These are phyloP conservation scores for Suillus occidentalis DNA, from an alignment of 768 basidiomycete species.

Conservation along the genomic window DNA sequence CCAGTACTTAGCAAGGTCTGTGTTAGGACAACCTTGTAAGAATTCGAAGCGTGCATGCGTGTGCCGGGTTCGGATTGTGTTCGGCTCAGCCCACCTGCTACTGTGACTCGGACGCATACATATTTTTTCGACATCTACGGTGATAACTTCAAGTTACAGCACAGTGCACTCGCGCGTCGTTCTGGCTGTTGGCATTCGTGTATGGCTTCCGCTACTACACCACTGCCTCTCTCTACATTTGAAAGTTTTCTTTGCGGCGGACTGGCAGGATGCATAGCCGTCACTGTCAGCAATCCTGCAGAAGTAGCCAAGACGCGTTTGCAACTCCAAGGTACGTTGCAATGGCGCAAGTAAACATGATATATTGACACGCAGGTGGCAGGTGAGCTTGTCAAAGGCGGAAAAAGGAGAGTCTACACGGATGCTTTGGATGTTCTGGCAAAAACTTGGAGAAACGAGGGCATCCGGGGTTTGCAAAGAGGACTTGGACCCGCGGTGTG, in stretches of 20 bases:
- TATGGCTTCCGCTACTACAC: conserved; percentile 4
- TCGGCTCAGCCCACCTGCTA: neutral
- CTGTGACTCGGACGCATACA: neutral
- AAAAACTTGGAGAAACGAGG: conserved; percentile 91
- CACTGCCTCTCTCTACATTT: conserved; percentile 53
- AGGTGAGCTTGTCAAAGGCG: conserved; percentile 78
- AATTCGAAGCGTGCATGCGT: neutral
- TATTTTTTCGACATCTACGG: neutral
- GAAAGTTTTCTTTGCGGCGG: conserved; percentile 91
- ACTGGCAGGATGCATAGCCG: conserved; percentile 88
- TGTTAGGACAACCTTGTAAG: neutral
- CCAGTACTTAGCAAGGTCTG: neutral
- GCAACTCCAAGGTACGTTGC: conserved; percentile 71
- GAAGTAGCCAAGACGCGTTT: conserved; percentile 88
- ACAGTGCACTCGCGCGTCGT: neutral
- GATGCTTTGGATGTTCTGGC: conserved; percentile 80
- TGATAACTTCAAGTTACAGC: neutral
- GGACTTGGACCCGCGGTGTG: conserved; percentile 87
- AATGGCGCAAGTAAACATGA: neutral
- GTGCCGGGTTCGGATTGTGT: neutral
- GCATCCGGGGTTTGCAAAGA: conserved; percentile 87
- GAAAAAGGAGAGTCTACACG: conserved; percentile 76
- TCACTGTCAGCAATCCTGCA: conserved; percentile 78
- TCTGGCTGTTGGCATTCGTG: neutral
- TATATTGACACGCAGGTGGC: too few species aligned